Evolutionary conservation across 1,139 yeast genomes (phyloP), one percentile per base, ranked within the genome.

Genomic region (Hanseniaspora gamundiae): DNA sequence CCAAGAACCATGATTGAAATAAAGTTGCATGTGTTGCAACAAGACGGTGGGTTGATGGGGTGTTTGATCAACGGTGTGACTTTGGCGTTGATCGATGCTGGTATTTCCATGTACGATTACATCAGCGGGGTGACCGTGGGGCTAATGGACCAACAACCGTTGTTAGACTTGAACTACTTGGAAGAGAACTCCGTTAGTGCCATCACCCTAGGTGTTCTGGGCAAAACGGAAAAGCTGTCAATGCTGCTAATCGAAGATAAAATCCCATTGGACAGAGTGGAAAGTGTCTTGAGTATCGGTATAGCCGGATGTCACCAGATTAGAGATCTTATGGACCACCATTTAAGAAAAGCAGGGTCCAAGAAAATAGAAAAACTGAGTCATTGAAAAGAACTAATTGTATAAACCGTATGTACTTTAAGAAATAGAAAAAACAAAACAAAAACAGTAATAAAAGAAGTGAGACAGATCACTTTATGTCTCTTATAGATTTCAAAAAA

Each of bases 81-180:
- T 1, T 66, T 91, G 52, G 97, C 95, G 0, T 68, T 91, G 42
- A 78, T 91, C 40, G 97, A 93, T 64, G 96, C 97, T 1, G 98
- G 98, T 40, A 80, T 91, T 39, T 84, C 96, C 16, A 81, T 91
- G 85, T 82, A 82, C 57, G 97, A 91, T 59, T 88, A 85, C 58
- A 82, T 91, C 13, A 74, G 87, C 43, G 79, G 94, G 3, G 73
- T 86, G 30, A 73, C 81, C 30, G 84, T 88, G 7, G 97, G 96
- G 0, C 64, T 85, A 35, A 80, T 78, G 56, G 91, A 82, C 52
- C 76, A 74, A 47, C 73, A 77, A 13, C 87, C 95, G 13, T 66
- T 91, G 48, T 67, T 91, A 46, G 98, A 91, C 60, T 73, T 91
- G 46, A 86, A 84, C 59, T 70, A 79, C 10, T 61, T 84, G 49